These are phyloP conservation scores for Piedraia hortae DNA, from an alignment of 2,329 filamentous ascomycete species.

Conservation along the genomic window DNA sequence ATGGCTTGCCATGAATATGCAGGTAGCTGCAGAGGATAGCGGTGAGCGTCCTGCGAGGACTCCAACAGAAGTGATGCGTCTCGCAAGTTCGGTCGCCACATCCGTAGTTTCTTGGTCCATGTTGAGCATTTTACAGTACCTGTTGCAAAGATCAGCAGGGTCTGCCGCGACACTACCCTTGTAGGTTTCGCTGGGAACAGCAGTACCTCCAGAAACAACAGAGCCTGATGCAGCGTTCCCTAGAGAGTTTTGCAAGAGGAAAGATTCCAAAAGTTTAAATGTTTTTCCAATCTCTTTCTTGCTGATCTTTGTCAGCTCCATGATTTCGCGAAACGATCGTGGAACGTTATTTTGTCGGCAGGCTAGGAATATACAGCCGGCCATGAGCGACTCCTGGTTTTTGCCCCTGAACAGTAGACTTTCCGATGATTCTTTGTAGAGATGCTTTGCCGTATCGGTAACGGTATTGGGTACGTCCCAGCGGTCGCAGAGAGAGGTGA, in stretches of 20 bases:
- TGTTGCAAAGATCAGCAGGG: constrained; percentile 37
- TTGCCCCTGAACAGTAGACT: constrained; percentile 88
- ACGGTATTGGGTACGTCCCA: constrained; percentile 59
- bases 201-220: constrained; percentile 23
- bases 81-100: constrained; percentile 51
- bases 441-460: constrained; percentile 71
- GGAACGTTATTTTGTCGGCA: constrained; percentile 71
- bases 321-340: constrained; percentile 84
- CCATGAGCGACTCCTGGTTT: constrained; percentile 74
- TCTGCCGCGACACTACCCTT: constrained; percentile 9
- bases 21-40: constrained; percentile 75
- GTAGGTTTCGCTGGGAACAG: constrained; percentile 9
- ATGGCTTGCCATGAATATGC: constrained; percentile 86
- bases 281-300: constrained; percentile 95
- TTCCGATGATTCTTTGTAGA: constrained; percentile 87
- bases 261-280: constrained; percentile 79
- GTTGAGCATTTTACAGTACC: constrained; percentile 65
- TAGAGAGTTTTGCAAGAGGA: constrained; percentile 43
- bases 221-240: constrained; percentile 2
- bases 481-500: constrained; percentile 61
- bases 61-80: constrained; percentile 47
- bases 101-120: constrained; percentile 51
- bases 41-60: constrained; percentile 80
- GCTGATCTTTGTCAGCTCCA: constrained; percentile 68
- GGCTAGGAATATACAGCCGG: constrained; percentile 90